Evolutionary conservation across 345 rosid genomes (phyloP).

Genomic region (Gossypium sturtianum): DNA sequence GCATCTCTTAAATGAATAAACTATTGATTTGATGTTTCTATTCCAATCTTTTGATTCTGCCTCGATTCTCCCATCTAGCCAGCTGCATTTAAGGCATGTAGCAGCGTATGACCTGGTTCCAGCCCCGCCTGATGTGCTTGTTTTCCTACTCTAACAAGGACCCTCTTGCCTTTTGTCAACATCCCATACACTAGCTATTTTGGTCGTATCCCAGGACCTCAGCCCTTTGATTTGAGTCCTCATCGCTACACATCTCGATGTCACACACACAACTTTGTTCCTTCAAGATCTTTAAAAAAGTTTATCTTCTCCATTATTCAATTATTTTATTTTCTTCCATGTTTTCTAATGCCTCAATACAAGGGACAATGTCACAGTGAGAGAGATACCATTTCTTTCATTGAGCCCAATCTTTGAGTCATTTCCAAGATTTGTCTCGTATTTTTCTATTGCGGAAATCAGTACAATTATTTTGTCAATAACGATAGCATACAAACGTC

Average conservation of each 20-base stretch:
- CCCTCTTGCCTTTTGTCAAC: conserved; percentile 33
- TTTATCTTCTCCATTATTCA: not conserved
- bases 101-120: conserved; percentile 18
- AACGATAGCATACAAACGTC: not conserved
- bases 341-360: not conserved
- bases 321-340: not conserved
- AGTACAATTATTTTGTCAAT: not conserved
- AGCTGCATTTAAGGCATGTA: conserved; percentile 6
- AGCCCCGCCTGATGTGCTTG: conserved; percentile 7
- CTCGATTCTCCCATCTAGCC: conserved; percentile 10
- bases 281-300: conserved; percentile 29
- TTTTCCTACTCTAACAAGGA: not conserved
- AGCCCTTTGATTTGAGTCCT: conserved; percentile 9
- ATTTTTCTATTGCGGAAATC: conserved; percentile 3
- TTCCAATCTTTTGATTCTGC: conserved; percentile 26
- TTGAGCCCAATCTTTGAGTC: conserved; percentile 33
- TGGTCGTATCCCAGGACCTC: conserved; percentile 28
- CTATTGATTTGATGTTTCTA: conserved; percentile 41
- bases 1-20: conserved; percentile 22
- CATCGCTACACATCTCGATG: conserved; percentile 44
- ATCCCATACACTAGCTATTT: conserved; percentile 31
- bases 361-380: not conserved
- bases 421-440: conserved; percentile 27
- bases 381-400: conserved; percentile 22
- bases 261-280: conserved; percentile 19